These are phyloP conservation scores for Yamadazyma scolyti DNA, from an alignment of 805 yeast species.

Conservation along the genomic window DNA sequence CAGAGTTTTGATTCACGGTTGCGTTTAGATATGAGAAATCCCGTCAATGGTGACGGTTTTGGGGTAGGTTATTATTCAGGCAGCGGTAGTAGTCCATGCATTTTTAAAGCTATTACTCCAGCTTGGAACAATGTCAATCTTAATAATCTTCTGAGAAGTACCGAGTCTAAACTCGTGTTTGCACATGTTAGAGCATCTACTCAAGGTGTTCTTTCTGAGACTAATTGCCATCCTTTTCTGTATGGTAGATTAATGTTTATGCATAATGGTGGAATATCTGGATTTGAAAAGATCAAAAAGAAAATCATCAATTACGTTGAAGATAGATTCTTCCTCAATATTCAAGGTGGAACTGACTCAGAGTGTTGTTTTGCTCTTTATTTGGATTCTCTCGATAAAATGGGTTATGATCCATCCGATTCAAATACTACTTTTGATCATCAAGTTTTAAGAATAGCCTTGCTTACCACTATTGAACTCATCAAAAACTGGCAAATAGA, in stretches of 20 bases:
- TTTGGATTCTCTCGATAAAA: slow-evolving; percentile 66
- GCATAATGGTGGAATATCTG: slow-evolving; percentile 93
- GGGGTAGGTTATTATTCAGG: slow-evolving; percentile 85
- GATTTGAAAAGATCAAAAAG: slow-evolving; percentile 71
- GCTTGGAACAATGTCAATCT: slow-evolving; percentile 96
- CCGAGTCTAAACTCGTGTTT: slow-evolving; percentile 78
- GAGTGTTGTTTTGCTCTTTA: slow-evolving; percentile 93
- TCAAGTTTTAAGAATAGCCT: slow-evolving; percentile 58
- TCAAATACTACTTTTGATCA: slow-evolving; percentile 41
- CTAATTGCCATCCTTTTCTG: slow-evolving; percentile 95
- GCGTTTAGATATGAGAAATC: slow-evolving; percentile 82
- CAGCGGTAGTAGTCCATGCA: slow-evolving; percentile 69
- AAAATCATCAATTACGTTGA: slow-evolving; percentile 65
- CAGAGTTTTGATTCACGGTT: slow-evolving; percentile 91
- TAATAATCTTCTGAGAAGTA: slow-evolving; percentile 81
- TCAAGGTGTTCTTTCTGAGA: slow-evolving; percentile 88
- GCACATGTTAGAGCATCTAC: slow-evolving; percentile 97
- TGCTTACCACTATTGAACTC: slow-evolving; percentile 67
- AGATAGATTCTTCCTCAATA: slow-evolving; percentile 72
- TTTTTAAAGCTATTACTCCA: slow-evolving; percentile 93
- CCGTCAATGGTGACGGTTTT: slow-evolving; percentile 97
- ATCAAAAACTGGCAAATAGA: slow-evolving; percentile 79
- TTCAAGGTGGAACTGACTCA: slow-evolving; percentile 94
- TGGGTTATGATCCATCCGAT: slow-evolving; percentile 70
- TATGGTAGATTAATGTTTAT: slow-evolving; percentile 87